These are phyloP conservation scores for Colletotrichum sp. DNA, from an alignment of 2,329 filamentous ascomycete genomes.

Conservation along the genomic window DNA sequence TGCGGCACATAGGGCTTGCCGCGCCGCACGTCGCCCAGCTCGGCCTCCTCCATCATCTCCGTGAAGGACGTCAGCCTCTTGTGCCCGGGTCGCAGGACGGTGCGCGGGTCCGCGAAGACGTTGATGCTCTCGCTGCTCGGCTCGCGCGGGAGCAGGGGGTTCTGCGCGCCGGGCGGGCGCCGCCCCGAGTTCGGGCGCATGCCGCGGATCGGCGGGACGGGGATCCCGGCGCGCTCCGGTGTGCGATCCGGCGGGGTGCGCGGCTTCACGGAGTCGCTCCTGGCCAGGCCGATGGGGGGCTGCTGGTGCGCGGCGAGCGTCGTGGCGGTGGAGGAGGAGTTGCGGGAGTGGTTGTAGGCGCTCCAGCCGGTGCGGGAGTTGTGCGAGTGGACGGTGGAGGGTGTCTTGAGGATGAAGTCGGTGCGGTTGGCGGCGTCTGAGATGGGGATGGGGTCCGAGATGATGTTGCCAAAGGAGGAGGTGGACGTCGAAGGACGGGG, in stretches of 20 bases:
- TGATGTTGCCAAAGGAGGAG: constrained; percentile 53
- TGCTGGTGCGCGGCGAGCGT: constrained; percentile 9
- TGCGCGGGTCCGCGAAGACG: constrained; percentile 55
- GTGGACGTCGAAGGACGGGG: constrained; percentile 31
- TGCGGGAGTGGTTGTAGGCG: constrained; percentile 1
- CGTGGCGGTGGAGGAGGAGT: constrained; percentile 5
- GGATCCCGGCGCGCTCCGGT: not conserved
- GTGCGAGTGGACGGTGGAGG: constrained; percentile 34
- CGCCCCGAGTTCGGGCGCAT: constrained; percentile 32
- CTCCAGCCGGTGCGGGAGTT: not conserved
- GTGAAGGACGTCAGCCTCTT: constrained; percentile 42
- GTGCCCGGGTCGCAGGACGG: constrained; percentile 31
- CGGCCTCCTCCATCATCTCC: constrained; percentile 57
- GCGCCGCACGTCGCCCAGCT: constrained; percentile 44
- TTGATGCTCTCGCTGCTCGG: constrained; percentile 56
- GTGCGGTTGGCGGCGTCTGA: constrained; percentile 47
- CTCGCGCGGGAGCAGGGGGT: constrained; percentile 39
- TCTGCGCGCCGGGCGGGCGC: constrained; percentile 18
- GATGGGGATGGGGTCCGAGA: constrained; percentile 61
- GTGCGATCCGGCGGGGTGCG: constrained; percentile 7
- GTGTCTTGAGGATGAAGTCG: constrained; percentile 56
- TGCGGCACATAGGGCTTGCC: constrained; percentile 47
- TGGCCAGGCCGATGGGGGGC: constrained; percentile 7
- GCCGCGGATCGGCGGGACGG: constrained; percentile 39
- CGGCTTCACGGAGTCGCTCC: constrained; percentile 10